phyloP scores from a whole-genome alignment of 75 land plant species.

The Pinus taeda region DNA sequence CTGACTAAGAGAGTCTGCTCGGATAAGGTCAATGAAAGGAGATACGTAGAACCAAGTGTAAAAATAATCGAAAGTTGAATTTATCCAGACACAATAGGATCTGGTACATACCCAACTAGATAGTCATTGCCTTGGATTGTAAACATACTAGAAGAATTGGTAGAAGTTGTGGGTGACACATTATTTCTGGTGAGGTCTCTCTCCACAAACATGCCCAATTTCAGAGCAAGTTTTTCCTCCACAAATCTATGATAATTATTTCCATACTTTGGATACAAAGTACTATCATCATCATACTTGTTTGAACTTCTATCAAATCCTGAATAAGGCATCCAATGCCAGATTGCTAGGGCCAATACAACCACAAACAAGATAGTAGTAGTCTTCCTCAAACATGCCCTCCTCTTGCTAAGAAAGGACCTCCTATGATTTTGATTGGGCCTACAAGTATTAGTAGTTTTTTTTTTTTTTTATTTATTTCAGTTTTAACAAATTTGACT shows the following conservation, averaged over 20 bases:
- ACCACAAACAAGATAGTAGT: neutral
- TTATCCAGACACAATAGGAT: neutral
- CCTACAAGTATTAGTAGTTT: no score
- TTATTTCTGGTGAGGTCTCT: neutral
- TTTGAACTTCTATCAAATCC: neutral
- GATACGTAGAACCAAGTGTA: no score
- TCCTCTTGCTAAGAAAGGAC: neutral
- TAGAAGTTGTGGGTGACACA: neutral
- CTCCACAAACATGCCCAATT: constrained; percentile 4
- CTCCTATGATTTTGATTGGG: constrained; percentile 3
- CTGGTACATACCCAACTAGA: constrained; percentile 72
- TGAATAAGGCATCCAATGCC: neutral
- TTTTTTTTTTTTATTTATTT: no score
- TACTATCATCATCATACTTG: constrained; percentile 6
- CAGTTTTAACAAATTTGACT: no score
- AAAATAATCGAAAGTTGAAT: neutral
- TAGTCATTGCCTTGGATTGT: constrained; percentile 62
- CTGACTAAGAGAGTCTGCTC: no score
- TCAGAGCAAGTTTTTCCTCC: constrained; percentile 26
- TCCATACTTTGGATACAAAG: constrained; percentile 29
- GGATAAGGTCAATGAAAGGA: no score
- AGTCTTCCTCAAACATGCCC: neutral
- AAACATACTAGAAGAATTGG: constrained; percentile 28
- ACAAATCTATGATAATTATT: neutral
- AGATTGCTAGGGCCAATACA: neutral